Evolutionary conservation across 2,329 filamentous ascomycete species (phyloP), one percentile per base, ranked within the genome.

Genomic region (Beauveria pseudobassiana): DNA sequence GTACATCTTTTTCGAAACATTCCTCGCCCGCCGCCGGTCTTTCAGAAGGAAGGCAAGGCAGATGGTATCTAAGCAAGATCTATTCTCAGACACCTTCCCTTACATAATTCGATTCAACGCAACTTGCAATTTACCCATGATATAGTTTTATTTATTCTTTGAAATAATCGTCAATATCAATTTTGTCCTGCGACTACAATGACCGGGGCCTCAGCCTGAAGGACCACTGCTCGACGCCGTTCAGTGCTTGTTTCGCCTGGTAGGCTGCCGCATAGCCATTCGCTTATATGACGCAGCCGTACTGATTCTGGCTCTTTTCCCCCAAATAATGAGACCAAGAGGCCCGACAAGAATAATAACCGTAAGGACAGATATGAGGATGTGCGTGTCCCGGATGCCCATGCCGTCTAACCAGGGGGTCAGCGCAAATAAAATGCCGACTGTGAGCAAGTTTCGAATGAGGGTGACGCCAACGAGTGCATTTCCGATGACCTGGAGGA

Each of bases 1-100:
- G 43, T 67, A 75, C n/a, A 63, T 75, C n/a, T 57, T 75, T 68
- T 71, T 58, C 65, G 67, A 57, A 73, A 72, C 16, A 65, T 73
- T 7, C 61, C 64, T 9, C 73, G 71, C 62, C 74, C 74, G 0
- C 69, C 71, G 0, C 69, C 72, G 0, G 68, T 74, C 18, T 73
- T 71, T 18, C 51, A 60, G 34, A 56, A 24, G 26, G 56, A 59
- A 38, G 57, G 45, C 22, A 51, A 61, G 34, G 42, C 34, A 18
- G 62, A 65, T 8, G n/a, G 16, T 1, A 16, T 40, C 7, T 58
- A 22, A 18, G 12, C 2, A 9, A 14, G 3, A 16, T 38, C 2
- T 38, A 1, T 20, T 20, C 28, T 8, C 26, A 22, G 10, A 14
- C 8, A 46, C 14, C 12, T 38, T 38, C 12, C 2, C 1, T 38